Percentiles rank a stretch among this genome's conserved stretches.
These are phyloP conservation scores for Parascedosporium putredinis DNA, from an alignment of 2,329 filamentous ascomycete species.

Conservation along the genomic window DNA sequence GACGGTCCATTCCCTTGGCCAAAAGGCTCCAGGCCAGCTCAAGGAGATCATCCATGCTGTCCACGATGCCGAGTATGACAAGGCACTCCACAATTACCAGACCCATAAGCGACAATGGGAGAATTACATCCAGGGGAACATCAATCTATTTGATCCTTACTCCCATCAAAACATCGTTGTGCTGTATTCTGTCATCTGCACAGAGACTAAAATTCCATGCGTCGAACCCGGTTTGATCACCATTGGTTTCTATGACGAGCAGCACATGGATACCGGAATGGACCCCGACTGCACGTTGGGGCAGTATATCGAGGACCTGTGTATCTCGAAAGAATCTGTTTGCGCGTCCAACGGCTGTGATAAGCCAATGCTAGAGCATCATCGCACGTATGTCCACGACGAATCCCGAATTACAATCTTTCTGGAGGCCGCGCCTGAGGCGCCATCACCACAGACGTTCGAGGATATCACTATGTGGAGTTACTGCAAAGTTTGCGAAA, in stretches of 20 bases:
- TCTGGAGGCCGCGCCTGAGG: conserved; percentile 51
- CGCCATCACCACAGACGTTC: conserved; percentile 32
- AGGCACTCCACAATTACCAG: conserved; percentile 83
- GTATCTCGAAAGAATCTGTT: conserved; percentile 60
- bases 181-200: conserved; percentile 87
- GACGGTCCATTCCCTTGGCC: conserved; percentile 81
- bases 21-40: conserved; percentile 72
- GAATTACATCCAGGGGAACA: conserved; percentile 78
- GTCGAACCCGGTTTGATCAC: conserved; percentile 83
- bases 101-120: conserved; percentile 96
- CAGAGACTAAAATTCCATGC: conserved; percentile 85
- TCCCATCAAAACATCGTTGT: conserved; percentile 95
- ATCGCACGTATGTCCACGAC: conserved; percentile 93
- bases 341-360: conserved; percentile 82
- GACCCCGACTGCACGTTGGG: conserved; percentile 85
- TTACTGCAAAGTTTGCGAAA: conserved; percentile 82
- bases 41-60: conserved; percentile 91
- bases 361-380: conserved; percentile 81
- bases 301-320: conserved; percentile 89
- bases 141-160: conserved; percentile 86
- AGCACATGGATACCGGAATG: conserved; percentile 61
- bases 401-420: conserved; percentile 89
- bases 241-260: conserved; percentile 88
- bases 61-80: conserved; percentile 94
- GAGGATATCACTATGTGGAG: conserved; percentile 93